Evolutionary conservation across 306 rosid genomes (phyloP).

Genomic region (Castanea sativa): DNA sequence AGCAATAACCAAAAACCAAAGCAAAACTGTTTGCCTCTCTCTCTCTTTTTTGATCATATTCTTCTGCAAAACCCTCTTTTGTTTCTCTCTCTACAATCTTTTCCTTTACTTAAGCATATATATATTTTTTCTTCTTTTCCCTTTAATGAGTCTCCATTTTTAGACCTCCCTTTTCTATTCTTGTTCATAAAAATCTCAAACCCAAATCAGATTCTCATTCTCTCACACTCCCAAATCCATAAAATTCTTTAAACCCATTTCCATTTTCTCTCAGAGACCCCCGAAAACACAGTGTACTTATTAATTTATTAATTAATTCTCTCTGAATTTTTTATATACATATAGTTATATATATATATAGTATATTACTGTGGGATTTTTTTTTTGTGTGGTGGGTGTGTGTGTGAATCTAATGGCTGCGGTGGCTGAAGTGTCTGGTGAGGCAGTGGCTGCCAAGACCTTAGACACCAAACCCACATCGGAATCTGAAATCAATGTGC

Average conservation of each 20-base stretch:
- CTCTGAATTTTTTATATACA: neutral
- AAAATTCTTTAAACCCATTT: conserved; percentile 18
- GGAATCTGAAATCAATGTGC: conserved; percentile 75
- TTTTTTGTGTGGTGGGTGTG: conserved; percentile 20
- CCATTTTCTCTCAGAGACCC: neutral
- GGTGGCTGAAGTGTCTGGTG: conserved; percentile 76
- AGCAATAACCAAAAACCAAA: neutral
- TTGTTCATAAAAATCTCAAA: neutral
- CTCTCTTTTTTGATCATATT: conserved; percentile 31
- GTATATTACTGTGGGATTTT: conserved; percentile 19
- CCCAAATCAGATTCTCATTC: conserved; percentile 18
- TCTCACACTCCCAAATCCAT: conserved; percentile 17
- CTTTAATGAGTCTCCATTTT: conserved; percentile 5
- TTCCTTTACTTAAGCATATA: neutral
- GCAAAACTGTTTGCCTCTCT: conserved; percentile 19
- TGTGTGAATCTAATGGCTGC: conserved; percentile 74
- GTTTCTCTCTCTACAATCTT: conserved; percentile 14
- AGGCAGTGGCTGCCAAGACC: conserved; percentile 63
- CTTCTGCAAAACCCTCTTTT: conserved; percentile 38
- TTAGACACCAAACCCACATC: conserved; percentile 58
- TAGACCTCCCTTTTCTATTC: neutral
- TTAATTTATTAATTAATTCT: conserved; percentile 12
- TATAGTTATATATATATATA: neutral
- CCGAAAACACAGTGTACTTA: neutral
- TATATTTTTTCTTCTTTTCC: neutral